phyloP scores from a whole-genome alignment of 306 rosid species.

The Cucurbita pepo region DNA sequence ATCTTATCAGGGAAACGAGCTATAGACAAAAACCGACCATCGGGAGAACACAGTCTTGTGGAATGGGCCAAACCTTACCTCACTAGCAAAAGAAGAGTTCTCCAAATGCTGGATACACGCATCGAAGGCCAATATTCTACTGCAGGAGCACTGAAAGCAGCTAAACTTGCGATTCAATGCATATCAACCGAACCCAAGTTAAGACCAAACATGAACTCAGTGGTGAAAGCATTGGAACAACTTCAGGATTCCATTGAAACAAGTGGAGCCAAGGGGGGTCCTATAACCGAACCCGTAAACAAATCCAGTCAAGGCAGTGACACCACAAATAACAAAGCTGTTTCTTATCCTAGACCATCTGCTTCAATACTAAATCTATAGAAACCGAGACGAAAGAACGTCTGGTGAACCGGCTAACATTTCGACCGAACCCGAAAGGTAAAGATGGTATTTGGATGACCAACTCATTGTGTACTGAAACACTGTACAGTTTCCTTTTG shows the following conservation, averaged over 20 bases:
- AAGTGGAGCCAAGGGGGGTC: conserved; percentile 9
- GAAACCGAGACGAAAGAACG: not conserved
- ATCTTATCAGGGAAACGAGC: conserved; percentile 67
- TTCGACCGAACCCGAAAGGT: not conserved
- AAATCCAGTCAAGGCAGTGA: conserved; percentile 9
- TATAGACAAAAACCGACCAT: conserved; percentile 70
- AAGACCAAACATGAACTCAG: conserved; percentile 71
- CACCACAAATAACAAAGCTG: not conserved
- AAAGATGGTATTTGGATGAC: not conserved
- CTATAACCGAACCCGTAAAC: conserved; percentile 12
- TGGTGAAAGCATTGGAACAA: conserved; percentile 51
- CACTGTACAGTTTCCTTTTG: not conserved
- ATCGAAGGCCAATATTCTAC: conserved; percentile 58
- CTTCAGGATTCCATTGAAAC: conserved; percentile 32
- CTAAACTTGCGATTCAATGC: conserved; percentile 54
- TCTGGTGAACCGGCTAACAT: not conserved
- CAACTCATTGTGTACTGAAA: not conserved
- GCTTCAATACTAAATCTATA: conserved; percentile 19
- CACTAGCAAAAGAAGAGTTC: conserved; percentile 52
- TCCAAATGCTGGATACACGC: conserved; percentile 68
- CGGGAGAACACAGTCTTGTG: conserved; percentile 59
- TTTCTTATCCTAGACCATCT: conserved; percentile 18
- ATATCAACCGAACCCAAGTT: conserved; percentile 49
- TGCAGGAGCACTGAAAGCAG: conserved; percentile 47
- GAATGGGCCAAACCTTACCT: conserved; percentile 94